Percentiles rank a stretch among this genome's conserved stretches.
Conservation (phyloP, 148 eudicot species). For the Cornus controversa region DNA sequence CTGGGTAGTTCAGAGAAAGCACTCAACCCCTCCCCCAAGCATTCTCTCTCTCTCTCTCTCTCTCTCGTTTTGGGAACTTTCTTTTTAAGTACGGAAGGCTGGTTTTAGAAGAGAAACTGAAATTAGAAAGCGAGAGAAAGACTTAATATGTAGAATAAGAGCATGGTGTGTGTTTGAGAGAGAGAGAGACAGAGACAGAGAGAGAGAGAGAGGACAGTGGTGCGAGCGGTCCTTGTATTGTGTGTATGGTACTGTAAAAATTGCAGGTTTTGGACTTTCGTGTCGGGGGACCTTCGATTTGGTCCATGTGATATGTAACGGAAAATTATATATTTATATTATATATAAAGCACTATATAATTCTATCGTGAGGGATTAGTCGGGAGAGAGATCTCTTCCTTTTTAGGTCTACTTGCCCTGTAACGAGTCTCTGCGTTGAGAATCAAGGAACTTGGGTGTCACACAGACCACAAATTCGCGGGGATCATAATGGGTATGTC, state of each 20-base stretch:
- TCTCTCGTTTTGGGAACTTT: background rate
- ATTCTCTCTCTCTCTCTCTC: background rate
- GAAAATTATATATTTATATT: background rate
- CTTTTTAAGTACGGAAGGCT: constrained; percentile 13
- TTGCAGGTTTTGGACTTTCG: background rate
- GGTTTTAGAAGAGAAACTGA: constrained; percentile 1
- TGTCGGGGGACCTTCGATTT: background rate
- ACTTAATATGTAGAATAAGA: background rate
- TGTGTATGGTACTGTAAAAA: background rate
- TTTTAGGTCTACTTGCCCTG: background rate
- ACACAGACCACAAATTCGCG: constrained; percentile 10
- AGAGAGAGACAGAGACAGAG: background rate
- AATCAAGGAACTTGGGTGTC: constrained; percentile 10
- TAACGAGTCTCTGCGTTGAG: constrained; percentile 1
- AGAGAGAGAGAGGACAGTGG: background rate
- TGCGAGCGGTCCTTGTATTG: background rate
- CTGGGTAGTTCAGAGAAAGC: constrained; percentile 1
- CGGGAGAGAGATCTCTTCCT: constrained; percentile 9
- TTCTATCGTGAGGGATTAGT: background rate
- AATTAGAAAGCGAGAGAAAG: constrained; percentile 2
- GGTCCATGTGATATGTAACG: background rate
- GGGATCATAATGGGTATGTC: constrained; percentile 25
- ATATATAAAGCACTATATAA: background rate
- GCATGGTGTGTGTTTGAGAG: too few species aligned
- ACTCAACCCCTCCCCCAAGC: background rate